A percentile compares a stretch with the other conserved stretches of the same genome.
phyloP scores from a whole-genome alignment of 2,329 filamentous ascomycete species.

The Pseudocercospora fijiensis region DNA sequence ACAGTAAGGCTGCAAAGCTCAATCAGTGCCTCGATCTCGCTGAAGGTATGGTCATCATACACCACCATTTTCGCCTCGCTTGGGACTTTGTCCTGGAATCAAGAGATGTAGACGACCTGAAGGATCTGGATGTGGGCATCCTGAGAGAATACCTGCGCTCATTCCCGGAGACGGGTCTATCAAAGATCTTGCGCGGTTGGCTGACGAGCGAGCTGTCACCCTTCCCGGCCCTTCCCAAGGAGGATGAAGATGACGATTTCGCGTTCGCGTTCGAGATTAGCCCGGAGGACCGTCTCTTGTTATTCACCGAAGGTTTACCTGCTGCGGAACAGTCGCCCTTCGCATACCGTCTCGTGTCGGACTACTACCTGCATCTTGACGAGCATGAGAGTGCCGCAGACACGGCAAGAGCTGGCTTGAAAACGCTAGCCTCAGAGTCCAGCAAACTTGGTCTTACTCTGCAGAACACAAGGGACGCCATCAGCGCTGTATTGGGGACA shows the following conservation, averaged over 20 bases:
- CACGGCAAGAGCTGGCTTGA: constrained; percentile 71
- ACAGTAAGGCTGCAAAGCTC: constrained; percentile 69
- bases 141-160: constrained; percentile 76
- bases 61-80: constrained; percentile 82
- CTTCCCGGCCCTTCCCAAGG: constrained; percentile 66
- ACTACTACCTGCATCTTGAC: constrained; percentile 80
- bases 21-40: constrained; percentile 73
- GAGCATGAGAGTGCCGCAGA: constrained; percentile 82
- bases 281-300: constrained; percentile 73
- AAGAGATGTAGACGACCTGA: constrained; percentile 72
- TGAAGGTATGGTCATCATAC: constrained; percentile 92
- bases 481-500: constrained; percentile 78
- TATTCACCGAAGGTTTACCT: constrained; percentile 65
- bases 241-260: constrained; percentile 42
- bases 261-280: constrained; percentile 60
- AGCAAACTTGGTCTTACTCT: constrained; percentile 68
- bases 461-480: constrained; percentile 67
- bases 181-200: constrained; percentile 78
- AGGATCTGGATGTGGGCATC: constrained; percentile 75
- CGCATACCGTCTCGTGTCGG: constrained; percentile 76
- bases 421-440: constrained; percentile 59
- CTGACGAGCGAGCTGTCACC: constrained; percentile 81
- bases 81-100: constrained; percentile 92
- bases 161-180: constrained; percentile 81
- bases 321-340: constrained; percentile 66